These are phyloP conservation scores for Colletotrichum simmondsii DNA, from an alignment of 2,329 filamentous ascomycete species.

Conservation along the genomic window DNA sequence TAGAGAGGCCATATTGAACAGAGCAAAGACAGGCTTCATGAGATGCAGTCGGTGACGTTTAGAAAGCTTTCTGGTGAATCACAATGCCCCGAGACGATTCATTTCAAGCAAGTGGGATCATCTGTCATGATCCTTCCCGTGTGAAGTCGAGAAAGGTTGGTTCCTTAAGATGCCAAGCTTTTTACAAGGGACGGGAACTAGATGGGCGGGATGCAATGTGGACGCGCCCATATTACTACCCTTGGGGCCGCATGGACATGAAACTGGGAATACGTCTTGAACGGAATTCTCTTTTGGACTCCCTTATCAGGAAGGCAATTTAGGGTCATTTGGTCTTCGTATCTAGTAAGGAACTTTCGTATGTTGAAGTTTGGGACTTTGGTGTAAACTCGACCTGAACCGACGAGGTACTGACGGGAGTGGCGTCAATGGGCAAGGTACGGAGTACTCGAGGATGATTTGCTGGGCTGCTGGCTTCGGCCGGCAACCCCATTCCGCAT, in stretches of 20 bases:
- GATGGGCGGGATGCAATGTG: not conserved
- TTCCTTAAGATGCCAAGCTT: not conserved
- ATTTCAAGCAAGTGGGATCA: not conserved
- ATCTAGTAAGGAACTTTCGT: not conserved
- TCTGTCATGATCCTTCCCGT: not conserved
- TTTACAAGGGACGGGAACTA: not conserved
- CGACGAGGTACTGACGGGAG: too few species aligned
- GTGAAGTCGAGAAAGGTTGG: not conserved
- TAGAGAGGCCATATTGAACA: too few species aligned
- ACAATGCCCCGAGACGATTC: not conserved
- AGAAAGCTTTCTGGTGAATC: too few species aligned
- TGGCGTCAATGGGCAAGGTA: too few species aligned
- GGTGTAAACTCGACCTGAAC: too few species aligned
- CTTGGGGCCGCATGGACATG: not conserved
- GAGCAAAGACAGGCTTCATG: too few species aligned
- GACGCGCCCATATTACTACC: too few species aligned
- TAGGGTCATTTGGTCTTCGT: not conserved
- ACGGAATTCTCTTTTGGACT: not conserved
- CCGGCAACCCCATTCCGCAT: not conserved
- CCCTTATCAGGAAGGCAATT: not conserved
- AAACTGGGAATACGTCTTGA: not conserved
- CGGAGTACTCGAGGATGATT: too few species aligned
- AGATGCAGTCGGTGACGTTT: too few species aligned
- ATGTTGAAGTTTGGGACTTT: not conserved
- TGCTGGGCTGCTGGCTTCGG: not conserved